Evolutionary conservation across 31 red algal species (phyloP), one percentile per base, ranked within the genome.

Genomic region (Odonthalia washingtoniensis): DNA sequence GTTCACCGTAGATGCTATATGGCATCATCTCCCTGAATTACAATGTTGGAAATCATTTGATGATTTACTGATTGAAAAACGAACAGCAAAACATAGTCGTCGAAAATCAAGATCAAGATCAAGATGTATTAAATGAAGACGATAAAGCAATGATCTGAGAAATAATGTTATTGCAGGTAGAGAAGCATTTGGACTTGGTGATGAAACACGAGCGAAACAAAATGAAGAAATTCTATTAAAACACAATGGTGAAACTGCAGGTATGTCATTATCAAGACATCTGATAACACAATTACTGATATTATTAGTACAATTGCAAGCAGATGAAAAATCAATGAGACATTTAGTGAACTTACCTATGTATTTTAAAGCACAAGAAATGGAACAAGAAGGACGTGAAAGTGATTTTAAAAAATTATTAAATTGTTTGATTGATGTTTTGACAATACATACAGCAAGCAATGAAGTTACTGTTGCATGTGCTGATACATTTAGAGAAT

Each of bases 11-110:
- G 94, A 96, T 49, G 70, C 94, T 70, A 73, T 93, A 44, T 96
- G 94, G 94, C 63, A 88, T 40, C 76, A 80, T 34, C 31, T 90
- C 60, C 81, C 89, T 38, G 82, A 89, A 2, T 42, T 92, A 2
- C 86, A 80, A 65, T 93, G 94, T 70, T 96, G 94, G 94, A 32
- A 85, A 42, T 89, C 94, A n/a, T 96, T 90, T 65, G 81, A 77
- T 21, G 86, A 44, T 35, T 61, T 96, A 35, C 69, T 96, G 31
- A 24, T 36, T 27, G 90, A 93, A 77, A 65, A 78, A 42, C n/a
- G n/a, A n/a, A n/a, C n/a, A n/a, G n/a, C n/a, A n/a, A n/a, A n/a
- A n/a, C n/a, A n/a, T n/a, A n/a, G n/a, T n/a, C n/a, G n/a, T n/a
- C n/a, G n/a, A n/a, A n/a, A n/a, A n/a, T n/a, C n/a, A n/a, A n/a